Conservation (phyloP, 2,329 filamentous ascomycete species). For the Ophiostoma sp. region DNA sequence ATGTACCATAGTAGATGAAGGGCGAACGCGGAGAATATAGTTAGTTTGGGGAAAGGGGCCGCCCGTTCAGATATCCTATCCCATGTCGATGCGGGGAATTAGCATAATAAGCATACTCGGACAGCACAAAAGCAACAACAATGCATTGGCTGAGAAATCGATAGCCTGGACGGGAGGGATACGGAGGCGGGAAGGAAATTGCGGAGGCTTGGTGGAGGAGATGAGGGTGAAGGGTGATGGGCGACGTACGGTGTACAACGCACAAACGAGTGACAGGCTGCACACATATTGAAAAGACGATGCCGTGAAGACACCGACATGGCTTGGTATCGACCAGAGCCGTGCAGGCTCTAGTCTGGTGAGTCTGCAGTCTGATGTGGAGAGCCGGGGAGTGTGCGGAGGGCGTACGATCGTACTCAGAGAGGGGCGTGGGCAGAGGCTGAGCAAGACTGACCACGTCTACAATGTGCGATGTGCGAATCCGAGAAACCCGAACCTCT, state of each 20-base stretch:
- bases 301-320: slow-evolving; percentile 4
- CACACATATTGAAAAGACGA: background rate
- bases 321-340: background rate
- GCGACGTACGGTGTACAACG: background rate
- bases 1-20: background rate
- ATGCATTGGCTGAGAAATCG: background rate
- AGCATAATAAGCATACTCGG: background rate
- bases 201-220: background rate
- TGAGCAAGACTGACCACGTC: background rate
- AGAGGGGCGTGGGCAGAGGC: background rate
- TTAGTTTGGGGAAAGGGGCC: background rate
- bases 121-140: background rate
- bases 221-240: background rate
- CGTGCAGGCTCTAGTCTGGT: background rate
- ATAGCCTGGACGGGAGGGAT: background rate
- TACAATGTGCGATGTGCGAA: background rate
- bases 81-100: background rate
- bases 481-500: background rate
- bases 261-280: background rate
- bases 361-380: background rate
- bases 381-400: background rate
- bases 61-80: background rate
- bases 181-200: background rate
- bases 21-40: slow-evolving; percentile 9
- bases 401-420: background rate